Evolutionary conservation across 2,329 filamentous ascomycete genomes (phyloP).

Genomic region (Nemania abortiva): DNA sequence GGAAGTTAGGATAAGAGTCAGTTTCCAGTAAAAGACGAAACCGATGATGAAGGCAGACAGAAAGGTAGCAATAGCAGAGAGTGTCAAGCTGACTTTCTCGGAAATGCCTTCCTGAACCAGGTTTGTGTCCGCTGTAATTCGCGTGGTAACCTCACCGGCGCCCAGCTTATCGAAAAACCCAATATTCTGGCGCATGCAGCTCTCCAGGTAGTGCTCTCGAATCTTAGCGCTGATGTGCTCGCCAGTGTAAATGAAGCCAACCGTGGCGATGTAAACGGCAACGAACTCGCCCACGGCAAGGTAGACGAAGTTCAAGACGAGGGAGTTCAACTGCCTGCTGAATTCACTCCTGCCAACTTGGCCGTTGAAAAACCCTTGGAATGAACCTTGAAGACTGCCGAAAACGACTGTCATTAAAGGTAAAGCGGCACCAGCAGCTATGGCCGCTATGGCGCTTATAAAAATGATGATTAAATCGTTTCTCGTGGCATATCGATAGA

Average conservation of each 20-base stretch:
- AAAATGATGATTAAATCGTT: constrained; percentile 73
- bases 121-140: constrained; percentile 94
- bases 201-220: constrained; percentile 84
- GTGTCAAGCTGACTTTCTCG: constrained; percentile 84
- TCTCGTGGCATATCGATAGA: constrained; percentile 78
- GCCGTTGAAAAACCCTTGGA: constrained; percentile 72
- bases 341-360: constrained; percentile 67
- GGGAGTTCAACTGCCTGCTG: constrained; percentile 67
- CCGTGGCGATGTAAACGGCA: constrained; percentile 81
- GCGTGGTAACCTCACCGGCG: constrained; percentile 91
- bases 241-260: constrained; percentile 90
- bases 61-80: constrained; percentile 84
- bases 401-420: constrained; percentile 88
- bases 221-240: constrained; percentile 84
- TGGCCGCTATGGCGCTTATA: constrained; percentile 72
- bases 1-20: constrained; percentile 87
- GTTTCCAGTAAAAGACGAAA: constrained; percentile 91
- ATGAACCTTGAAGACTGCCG: constrained; percentile 78
- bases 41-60: constrained; percentile 90
- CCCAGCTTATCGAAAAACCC: constrained; percentile 94
- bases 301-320: constrained; percentile 87
- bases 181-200: constrained; percentile 89
- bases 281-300: constrained; percentile 84
- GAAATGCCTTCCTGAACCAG: constrained; percentile 94
- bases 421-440: constrained; percentile 78